Evolutionary conservation across 208 protist species (phyloP), one percentile per base, ranked within the genome.

Genomic region (Borovskyia barvae): DNA sequence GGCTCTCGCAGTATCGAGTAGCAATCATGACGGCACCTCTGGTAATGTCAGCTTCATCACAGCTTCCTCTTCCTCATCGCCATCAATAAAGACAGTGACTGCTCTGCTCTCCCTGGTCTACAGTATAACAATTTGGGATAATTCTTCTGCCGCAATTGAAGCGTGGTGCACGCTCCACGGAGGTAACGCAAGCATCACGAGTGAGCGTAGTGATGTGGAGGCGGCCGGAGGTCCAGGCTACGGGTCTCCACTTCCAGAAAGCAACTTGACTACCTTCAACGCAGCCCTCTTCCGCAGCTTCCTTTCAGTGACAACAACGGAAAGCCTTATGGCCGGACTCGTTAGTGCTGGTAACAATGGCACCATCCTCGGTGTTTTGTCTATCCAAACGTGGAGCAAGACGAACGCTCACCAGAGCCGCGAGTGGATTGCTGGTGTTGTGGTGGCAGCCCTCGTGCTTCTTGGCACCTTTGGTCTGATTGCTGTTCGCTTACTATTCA

Each of bases 381-480:
- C 29, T 24, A 43, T 33, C 20, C 22, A 39, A 8, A 8, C 20
- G 22, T 66, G 66, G 51, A 30, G 25, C 41, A 45, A 30, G 20
- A 29, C 5, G 33, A 59, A 52, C 24, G 51, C 37, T 0, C 28
- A 45, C 20, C 24, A 36, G 20, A 28, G 50, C 25, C 40, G 35
- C 14, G 35, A 36, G 37, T 69, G 63, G 63, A 60, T 62, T 14
- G 53, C 37, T 1, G 63, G 46, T 22, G 17, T 70, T 22, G 54
- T 57, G n/a, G 29, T 62, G 12, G 63, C 46, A 9, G 28, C 40
- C 4, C 53, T 25, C 30, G 43, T 37, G 15, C 24, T 30, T 14
- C 39, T 63, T 2, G 46, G 7, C 1, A 54, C 48, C 24, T 15
- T 11, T 32, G 32, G 35, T 45, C 45, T 56, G 25, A 26, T 63